Conservation (phyloP, 306 rosid genomes). For the Cicer pinnatifidum region DNA sequence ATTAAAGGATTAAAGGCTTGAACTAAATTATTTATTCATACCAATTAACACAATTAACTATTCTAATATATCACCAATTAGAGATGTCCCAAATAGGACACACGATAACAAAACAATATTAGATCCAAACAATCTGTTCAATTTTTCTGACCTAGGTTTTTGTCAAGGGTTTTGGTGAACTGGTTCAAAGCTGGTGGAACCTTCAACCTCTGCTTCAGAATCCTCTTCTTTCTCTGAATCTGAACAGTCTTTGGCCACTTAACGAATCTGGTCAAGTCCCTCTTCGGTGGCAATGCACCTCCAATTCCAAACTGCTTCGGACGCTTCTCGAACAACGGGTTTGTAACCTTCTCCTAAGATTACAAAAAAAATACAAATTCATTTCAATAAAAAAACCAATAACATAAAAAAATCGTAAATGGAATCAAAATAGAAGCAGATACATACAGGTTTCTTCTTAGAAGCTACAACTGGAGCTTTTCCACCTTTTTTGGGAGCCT, state of each 20-base stretch:
- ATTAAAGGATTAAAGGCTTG: neutral
- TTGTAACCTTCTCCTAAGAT: constrained; percentile 63
- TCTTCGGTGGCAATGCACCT: constrained; percentile 82
- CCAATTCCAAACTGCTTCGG: constrained; percentile 79
- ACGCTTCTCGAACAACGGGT: constrained; percentile 71
- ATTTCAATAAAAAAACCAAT: neutral
- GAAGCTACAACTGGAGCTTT: constrained; percentile 52
- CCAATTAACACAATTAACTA: neutral
- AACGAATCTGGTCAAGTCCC: constrained; percentile 67
- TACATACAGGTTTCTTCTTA: constrained; percentile 58
- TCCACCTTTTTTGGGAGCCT: constrained; percentile 65
- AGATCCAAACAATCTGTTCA: neutral
- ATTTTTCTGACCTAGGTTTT: constrained; percentile 58
- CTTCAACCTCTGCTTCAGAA: constrained; percentile 72
- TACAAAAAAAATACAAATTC: neutral
- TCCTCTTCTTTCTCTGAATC: constrained; percentile 69
- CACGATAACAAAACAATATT: neutral
- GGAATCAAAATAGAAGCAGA: neutral
- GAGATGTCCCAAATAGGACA: neutral
- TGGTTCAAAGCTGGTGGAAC: constrained; percentile 82
- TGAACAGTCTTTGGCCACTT: constrained; percentile 71
- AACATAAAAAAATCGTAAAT: neutral
- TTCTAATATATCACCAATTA: neutral
- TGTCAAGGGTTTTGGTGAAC: constrained; percentile 82
- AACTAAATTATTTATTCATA: neutral